These are phyloP conservation scores for Lomentospora prolificans DNA, from an alignment of 2,329 filamentous ascomycete genomes.

Conservation along the genomic window DNA sequence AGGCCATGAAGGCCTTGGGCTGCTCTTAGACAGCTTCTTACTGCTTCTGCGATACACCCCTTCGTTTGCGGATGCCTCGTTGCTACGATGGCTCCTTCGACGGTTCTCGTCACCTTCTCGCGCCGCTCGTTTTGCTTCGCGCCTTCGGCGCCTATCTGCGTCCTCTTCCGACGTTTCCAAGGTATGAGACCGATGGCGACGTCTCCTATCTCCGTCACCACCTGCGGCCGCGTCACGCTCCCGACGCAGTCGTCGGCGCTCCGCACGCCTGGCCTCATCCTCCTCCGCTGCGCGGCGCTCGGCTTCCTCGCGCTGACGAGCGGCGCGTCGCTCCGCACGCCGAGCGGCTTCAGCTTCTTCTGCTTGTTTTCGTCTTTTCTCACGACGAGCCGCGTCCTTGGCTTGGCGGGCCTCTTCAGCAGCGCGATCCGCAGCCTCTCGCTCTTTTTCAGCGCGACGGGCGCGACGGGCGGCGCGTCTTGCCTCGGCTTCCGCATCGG, in stretches of 20 bases:
- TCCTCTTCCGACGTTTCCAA: constrained; percentile 36
- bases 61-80: constrained; percentile 13
- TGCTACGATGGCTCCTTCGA: constrained; percentile 20
- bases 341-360: constrained; percentile 45
- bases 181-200: constrained; percentile 38
- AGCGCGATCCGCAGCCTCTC: constrained; percentile 36
- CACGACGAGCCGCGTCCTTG: constrained; percentile 47
- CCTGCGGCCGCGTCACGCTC: constrained; percentile 36
- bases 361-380: constrained; percentile 44
- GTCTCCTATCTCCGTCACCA: constrained; percentile 38
- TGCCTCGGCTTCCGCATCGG: constrained; percentile 50
- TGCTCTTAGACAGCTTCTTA: constrained; percentile 3
- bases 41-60: constrained; percentile 7
- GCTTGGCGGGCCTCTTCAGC: constrained; percentile 46
- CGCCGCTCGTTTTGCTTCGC: constrained; percentile 39
- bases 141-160: constrained; percentile 41
- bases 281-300: constrained; percentile 40
- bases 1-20: constrained; percentile 38
- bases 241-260: constrained; percentile 38
- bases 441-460: constrained; percentile 39
- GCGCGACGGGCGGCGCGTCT: constrained; percentile 53
- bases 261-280: constrained; percentile 36
- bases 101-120: constrained; percentile 32
- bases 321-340: constrained; percentile 39
- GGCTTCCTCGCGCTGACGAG: constrained; percentile 36